Percentiles rank a stretch among this genome's conserved stretches.
These are phyloP conservation scores for Stephanodiscus minutulus DNA, from an alignment of 108 stramenopile species.

Conservation along the genomic window DNA sequence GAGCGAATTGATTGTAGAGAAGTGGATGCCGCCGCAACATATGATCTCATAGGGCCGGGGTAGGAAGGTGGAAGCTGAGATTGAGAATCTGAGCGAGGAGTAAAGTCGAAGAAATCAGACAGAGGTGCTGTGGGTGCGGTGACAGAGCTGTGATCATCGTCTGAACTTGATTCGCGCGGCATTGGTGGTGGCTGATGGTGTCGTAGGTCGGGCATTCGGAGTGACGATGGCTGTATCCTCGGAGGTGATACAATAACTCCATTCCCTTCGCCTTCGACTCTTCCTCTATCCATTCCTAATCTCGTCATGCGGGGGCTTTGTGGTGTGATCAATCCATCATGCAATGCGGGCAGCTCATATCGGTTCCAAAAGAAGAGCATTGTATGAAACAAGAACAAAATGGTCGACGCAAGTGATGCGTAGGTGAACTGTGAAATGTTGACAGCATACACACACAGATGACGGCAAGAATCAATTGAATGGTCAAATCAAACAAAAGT, in stretches of 20 bases:
- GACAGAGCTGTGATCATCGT: background rate
- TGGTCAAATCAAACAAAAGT: slow-evolving; percentile 40
- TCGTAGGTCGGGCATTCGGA: background rate
- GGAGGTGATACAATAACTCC: background rate
- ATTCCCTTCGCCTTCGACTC: background rate
- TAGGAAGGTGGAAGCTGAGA: slow-evolving; percentile 5
- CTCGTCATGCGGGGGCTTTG: slow-evolving; percentile 60
- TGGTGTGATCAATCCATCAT: slow-evolving; percentile 60
- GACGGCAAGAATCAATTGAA: background rate
- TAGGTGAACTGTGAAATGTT: slow-evolving; percentile 50
- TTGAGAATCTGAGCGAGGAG: slow-evolving; percentile 19
- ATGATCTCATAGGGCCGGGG: slow-evolving; percentile 30
- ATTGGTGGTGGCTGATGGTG: too few species aligned
- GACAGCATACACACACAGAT: background rate
- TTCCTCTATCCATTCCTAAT: slow-evolving; percentile 1
- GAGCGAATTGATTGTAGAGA: slow-evolving; percentile 44
- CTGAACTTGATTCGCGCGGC: too few species aligned
- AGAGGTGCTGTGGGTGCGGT: slow-evolving; percentile 17
- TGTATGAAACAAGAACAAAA: slow-evolving; percentile 79
- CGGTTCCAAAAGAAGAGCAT: slow-evolving; percentile 93
- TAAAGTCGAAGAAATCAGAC: slow-evolving; percentile 12
- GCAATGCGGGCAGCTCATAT: slow-evolving; percentile 88
- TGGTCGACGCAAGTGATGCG: slow-evolving; percentile 72
- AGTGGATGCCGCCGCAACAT: slow-evolving; percentile 43
- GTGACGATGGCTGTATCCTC: background rate